Base-by-base conservation (phyloP, 371 early-diverging fungal genomes). In the Encephalitozoon intestinalis region DNA sequence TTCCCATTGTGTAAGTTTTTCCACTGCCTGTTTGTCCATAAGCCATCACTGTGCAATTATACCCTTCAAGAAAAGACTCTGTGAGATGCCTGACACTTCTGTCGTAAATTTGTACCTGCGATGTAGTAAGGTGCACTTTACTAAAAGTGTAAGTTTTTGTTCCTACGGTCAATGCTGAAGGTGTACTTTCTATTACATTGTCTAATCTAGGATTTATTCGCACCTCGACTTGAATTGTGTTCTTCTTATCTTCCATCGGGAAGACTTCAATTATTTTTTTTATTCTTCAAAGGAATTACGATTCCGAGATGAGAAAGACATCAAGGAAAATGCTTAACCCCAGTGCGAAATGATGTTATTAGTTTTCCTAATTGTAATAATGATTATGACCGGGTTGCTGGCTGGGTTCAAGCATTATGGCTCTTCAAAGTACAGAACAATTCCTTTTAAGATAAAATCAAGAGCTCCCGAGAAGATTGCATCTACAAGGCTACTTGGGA, bases 1-100 rank as follows among this genome's bases (percentile, higher is more conserved):
- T 92, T 63, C 93, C 92, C 95, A 99, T 96, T 6, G 97, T 97
- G 80, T 92, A 93, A 4, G 97, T 97, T 86, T 99, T 99, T 64
- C 96, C 96, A 8, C 91, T 91, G 6, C 92, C 92, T 12, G 97
- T 96, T 82, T 94, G 94, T 26, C 85, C 85, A 75, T 83, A 80
- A 30, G 79, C 82, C 37, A 85, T 64, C 1, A 85, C 54, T 49
- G 82, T 77, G 26, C 68, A 69, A 58, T 70, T 74, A 23, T 77
- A 63, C 15, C 81, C 81, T 21, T 72, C 41, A 40, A 79, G 31
- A 63, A 73, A 77, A 25, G 39, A 50, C 1, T 65, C 63, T 30
- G 82, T 28, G 12, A 76, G 40, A 23, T 31, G 65, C 54, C 37
- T 23, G 30, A 54, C 37, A 63, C 44, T 71, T 15, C 37, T 52